Evolutionary conservation across 2,329 filamentous ascomycete species (phyloP), one percentile per base, ranked within the genome.

Genomic region (Colletotrichum spaethianum): DNA sequence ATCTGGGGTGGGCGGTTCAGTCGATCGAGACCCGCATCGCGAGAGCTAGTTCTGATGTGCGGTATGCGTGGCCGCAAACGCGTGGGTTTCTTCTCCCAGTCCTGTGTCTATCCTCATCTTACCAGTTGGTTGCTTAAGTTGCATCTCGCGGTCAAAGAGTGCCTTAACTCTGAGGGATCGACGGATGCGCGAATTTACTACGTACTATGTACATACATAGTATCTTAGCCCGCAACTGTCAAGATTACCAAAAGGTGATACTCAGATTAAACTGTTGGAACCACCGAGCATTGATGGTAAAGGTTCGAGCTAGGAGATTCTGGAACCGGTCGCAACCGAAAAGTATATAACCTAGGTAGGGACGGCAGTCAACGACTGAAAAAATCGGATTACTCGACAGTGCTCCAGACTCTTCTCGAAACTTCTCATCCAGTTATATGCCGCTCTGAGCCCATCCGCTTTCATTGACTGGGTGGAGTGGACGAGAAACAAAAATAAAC

Each of bases 401-500:
- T 16, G 20, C 23, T 38, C n/a, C 14, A 3, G 38, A n/a, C 38
- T 12, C 23, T 59, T 59, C 38, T 31, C 7, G 36, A 44, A 59
- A 4, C 14, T 44, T 59, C 23, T 4, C 12, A 36, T 23, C 23
- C 18, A 59, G 14, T 20, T 3, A n/a, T 31, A 9, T 16, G 31
- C 26, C 48, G 33, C 28, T 44, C 44, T 18, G 52, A 52, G 14
- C 23, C 18, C 38, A 18, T 40, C 55, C 48, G 14, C 14, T 40
- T 36, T 7, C 9, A 16, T 16, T 31, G 16, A 7, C 28, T 31
- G 28, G 57, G 40, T 31, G 28, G 57, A 31, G 33, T 4, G 36
- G 23, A 57, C 23, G 4, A 63, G 50, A 61, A 60, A 55, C 11
- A 46, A 55, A 61, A 48, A 60, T 55, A 28, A 46, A 48, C 42